Evolutionary conservation across 2,329 filamentous ascomycete species (phyloP).

Genomic region (Calonectria leucothoes): DNA sequence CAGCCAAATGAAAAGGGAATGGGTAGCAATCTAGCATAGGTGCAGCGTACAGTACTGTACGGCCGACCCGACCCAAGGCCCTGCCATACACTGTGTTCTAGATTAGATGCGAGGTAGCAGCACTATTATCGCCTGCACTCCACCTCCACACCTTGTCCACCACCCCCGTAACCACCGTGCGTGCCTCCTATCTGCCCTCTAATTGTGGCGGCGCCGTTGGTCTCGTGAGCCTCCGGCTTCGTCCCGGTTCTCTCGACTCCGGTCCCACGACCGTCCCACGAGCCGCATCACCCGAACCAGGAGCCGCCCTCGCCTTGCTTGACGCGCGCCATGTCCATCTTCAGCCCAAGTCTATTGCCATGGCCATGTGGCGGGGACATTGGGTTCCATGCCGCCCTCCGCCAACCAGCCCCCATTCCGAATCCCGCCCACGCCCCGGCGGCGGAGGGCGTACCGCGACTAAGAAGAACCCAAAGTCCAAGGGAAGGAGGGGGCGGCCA

Average conservation of each 20-base stretch:
- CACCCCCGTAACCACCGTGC: slow-evolving; percentile 23
- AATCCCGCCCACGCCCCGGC: slow-evolving; percentile 5
- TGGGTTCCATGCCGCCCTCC: slow-evolving; percentile 9
- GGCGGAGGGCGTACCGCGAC: not conserved
- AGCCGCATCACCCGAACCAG: slow-evolving; percentile 29
- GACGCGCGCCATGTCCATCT: not conserved
- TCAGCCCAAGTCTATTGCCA: slow-evolving; percentile 26
- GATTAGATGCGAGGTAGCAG: slow-evolving; percentile 1
- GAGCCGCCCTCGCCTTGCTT: not conserved
- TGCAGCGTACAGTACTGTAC: not conserved
- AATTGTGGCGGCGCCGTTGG: slow-evolving; percentile 35
- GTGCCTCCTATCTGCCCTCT: slow-evolving; percentile 11
- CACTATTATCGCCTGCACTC: not conserved
- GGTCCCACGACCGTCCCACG: slow-evolving; percentile 41
- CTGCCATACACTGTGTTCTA: not conserved
- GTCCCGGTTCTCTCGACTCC: slow-evolving; percentile 42
- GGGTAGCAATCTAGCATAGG: not conserved
- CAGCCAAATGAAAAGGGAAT: not conserved
- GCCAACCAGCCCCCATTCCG: slow-evolving; percentile 1
- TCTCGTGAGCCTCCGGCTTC: slow-evolving; percentile 41
- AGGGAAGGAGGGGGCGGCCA: slow-evolving; percentile 13
- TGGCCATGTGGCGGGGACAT: slow-evolving; percentile 22
- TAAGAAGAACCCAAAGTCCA: slow-evolving; percentile 4
- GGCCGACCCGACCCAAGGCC: not conserved
- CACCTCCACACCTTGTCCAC: slow-evolving; percentile 18